phyloP scores from a whole-genome alignment of 306 rosid genomes.

The Begonia peltatifolia region DNA sequence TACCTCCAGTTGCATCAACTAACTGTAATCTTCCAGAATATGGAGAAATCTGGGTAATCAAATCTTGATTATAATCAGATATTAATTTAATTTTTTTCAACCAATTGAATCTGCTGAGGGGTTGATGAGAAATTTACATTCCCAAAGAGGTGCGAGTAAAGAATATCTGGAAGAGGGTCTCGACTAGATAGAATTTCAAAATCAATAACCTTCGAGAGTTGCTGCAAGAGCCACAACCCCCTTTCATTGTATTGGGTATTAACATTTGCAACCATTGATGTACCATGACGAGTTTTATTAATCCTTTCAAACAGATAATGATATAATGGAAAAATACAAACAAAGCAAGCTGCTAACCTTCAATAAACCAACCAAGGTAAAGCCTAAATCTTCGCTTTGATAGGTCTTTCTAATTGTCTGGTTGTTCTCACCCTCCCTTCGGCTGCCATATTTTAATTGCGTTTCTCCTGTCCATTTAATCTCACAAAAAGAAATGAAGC shows the following conservation, averaged over 20 bases:
- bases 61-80: constrained; percentile 1
- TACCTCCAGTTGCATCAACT: constrained; percentile 70
- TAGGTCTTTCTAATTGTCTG: constrained; percentile 38
- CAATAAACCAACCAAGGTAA: constrained; percentile 55
- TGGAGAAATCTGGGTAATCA: constrained; percentile 43
- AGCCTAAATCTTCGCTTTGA: constrained; percentile 49
- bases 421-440: constrained; percentile 19
- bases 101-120: too few species aligned
- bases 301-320: background rate
- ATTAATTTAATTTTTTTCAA: too few species aligned
- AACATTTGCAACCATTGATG: too few species aligned
- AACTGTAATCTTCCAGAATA: constrained; percentile 61
- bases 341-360: constrained; percentile 36
- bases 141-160: too few species aligned
- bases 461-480: constrained; percentile 26
- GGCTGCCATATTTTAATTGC: constrained; percentile 17
- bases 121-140: too few species aligned
- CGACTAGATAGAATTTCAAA: too few species aligned
- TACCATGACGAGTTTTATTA: too few species aligned
- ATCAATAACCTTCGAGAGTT: too few species aligned
- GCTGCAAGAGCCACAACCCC: too few species aligned
- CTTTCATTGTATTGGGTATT: too few species aligned
- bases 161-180: too few species aligned
- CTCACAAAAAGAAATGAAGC: constrained; percentile 32
- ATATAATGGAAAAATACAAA: constrained; percentile 7